phyloP scores from a whole-genome alignment of 306 rosid genomes.

The Cucurbita moschata region DNA sequence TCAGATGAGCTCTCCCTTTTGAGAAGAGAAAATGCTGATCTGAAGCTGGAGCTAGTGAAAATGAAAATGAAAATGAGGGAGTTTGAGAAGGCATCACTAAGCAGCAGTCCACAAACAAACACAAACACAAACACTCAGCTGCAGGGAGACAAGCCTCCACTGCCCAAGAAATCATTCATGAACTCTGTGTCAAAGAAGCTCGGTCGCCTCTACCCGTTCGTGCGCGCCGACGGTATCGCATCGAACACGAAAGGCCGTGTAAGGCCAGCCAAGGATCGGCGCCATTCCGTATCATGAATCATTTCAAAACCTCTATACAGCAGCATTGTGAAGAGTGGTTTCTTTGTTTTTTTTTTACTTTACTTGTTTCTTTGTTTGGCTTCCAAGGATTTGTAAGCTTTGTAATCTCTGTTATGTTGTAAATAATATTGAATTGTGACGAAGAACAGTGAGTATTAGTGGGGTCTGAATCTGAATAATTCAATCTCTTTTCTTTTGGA shows the following conservation, averaged over 20 bases:
- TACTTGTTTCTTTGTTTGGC: background rate
- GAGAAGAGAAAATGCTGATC: constrained; percentile 54
- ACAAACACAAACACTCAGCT: too few species aligned
- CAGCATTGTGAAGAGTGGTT: constrained; percentile 3
- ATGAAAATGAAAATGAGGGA: constrained; percentile 69
- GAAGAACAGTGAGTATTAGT: background rate
- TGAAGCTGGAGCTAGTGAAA: constrained; percentile 59
- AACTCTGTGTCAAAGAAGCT: constrained; percentile 56
- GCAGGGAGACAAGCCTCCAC: constrained; percentile 46
- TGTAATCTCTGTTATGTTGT: background rate
- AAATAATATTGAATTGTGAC: background rate
- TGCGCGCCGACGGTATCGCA: constrained; percentile 43
- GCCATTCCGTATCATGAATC: constrained; percentile 74
- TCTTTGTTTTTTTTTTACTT: background rate
- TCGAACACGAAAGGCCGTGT: constrained; percentile 29
- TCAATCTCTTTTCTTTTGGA: background rate
- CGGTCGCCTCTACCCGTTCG: constrained; percentile 55
- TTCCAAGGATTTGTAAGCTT: background rate
- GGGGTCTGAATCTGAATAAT: background rate
- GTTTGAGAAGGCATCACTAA: constrained; percentile 29
- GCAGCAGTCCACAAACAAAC: constrained; percentile 31
- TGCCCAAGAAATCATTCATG: constrained; percentile 64
- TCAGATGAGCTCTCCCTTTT: constrained; percentile 50
- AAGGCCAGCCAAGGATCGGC: constrained; percentile 53
- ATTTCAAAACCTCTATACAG: background rate